phyloP scores from a whole-genome alignment of 23 red algal species.

The Gracilaria gracilis region DNA sequence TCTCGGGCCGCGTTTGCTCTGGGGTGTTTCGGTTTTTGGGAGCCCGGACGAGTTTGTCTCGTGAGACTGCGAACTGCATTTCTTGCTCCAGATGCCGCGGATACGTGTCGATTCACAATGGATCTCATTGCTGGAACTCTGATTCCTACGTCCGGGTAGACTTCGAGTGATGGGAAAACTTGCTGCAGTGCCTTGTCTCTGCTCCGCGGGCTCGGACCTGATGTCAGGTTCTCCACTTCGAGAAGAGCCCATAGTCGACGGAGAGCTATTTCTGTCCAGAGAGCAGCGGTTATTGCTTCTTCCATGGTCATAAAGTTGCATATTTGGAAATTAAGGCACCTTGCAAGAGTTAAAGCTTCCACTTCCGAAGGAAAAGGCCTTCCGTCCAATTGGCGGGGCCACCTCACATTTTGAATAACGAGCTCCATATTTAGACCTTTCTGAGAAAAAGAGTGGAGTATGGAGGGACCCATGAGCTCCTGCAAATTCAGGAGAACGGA shows the following conservation, averaged over 20 bases:
- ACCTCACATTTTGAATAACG: neutral
- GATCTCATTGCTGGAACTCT: no score
- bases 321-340: neutral
- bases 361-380: neutral
- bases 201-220: neutral
- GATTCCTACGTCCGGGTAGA: no score
- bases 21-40: no score
- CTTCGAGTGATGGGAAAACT: no score
- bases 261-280: neutral
- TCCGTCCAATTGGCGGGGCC: constrained; percentile 1
- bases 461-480: neutral
- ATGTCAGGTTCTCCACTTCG: neutral
- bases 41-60: no score
- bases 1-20: no score
- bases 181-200: neutral
- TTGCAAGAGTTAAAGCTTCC: neutral
- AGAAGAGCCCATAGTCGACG: neutral
- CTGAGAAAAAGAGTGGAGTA: neutral
- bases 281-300: no score
- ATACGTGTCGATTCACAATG: no score
- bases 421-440: neutral
- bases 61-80: no score
- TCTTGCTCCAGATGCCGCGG: no score
- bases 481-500: neutral
- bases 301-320: neutral